Evolutionary conservation across 345 rosid genomes (phyloP), one percentile per base, ranked within the genome.

Genomic region (Toxicodendron radicans): DNA sequence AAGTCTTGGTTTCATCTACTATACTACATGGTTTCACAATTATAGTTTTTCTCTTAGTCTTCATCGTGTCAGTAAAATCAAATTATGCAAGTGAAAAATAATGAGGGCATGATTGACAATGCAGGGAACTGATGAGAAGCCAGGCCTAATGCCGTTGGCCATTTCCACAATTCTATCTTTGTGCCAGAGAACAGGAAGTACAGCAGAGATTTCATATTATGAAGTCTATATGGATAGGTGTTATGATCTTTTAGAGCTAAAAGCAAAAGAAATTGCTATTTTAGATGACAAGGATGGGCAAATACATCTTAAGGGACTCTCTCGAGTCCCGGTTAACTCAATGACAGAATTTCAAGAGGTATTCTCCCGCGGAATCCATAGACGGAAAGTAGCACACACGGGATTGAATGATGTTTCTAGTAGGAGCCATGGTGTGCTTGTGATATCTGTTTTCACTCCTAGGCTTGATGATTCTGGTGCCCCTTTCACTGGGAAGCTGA

Each of bases 151-250:
- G 92, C 84, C 89, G 1, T 83, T 87, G 67, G 83, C 97, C 58
- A 89, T 92, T 90, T 85, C 95, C 58, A 84, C 78, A 61, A 65
- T 96, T 70, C 81, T 96, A 68, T 85, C 89, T 3, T 54, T 76
- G 71, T 85, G 94, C 67, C 82, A 84, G 18, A 78, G 62, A 62
- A 88, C 77, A 14, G 85, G 87, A 11, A 84, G 85, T 46, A 83
- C 45, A 23, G 88, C 58, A 14, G 97, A 93, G 81, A 82, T 93
- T 76, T 95, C 97, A 17, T 93, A 90, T 76, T 95, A 88, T 76
- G 97, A 95, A 88, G 90, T 95, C 70, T 95, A 95, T 66, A 71
- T 93, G 94, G 99, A 91, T 43, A 88, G 88, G 72, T 93, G 99
- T 52, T 90, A 89, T 84, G 99, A 95, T 79, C 97, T 95, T 4